phyloP scores from a whole-genome alignment of 352 stramenopile genomes.

The Phytopythium montanum region DNA sequence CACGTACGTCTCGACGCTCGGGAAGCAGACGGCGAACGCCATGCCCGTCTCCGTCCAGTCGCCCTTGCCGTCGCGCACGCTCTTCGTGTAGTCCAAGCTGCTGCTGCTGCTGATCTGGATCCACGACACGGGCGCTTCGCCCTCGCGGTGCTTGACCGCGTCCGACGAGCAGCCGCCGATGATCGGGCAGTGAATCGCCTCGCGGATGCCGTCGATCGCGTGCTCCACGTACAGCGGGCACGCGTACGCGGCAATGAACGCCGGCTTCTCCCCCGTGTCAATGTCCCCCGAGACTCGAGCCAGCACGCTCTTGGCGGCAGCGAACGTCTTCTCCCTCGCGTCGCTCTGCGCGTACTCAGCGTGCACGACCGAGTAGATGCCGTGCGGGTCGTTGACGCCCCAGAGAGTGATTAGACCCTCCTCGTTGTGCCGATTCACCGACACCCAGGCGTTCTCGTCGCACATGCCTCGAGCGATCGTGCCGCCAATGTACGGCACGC shows the following conservation, averaged over 20 bases:
- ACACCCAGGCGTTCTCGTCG: slow-evolving; percentile 86
- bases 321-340: slow-evolving; percentile 73
- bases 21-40: slow-evolving; percentile 79
- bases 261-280: slow-evolving; percentile 64
- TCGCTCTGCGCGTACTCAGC: slow-evolving; percentile 79
- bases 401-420: slow-evolving; percentile 81
- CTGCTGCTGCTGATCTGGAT: slow-evolving; percentile 87
- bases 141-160: slow-evolving; percentile 64
- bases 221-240: slow-evolving; percentile 81
- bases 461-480: slow-evolving; percentile 84
- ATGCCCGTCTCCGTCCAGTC: slow-evolving; percentile 82
- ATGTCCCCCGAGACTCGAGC: slow-evolving; percentile 47
- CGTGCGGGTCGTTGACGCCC: slow-evolving; percentile 82
- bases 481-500: slow-evolving; percentile 80
- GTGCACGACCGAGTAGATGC: slow-evolving; percentile 79
- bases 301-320: slow-evolving; percentile 63
- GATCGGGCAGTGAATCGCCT: slow-evolving; percentile 75
- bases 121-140: slow-evolving; percentile 67
- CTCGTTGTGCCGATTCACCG: slow-evolving; percentile 81
- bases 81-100: slow-evolving; percentile 77
- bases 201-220: slow-evolving; percentile 77
- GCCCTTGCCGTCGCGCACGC: slow-evolving; percentile 59
- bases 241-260: slow-evolving; percentile 78
- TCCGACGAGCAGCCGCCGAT: slow-evolving; percentile 84
- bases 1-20: slow-evolving; percentile 83